Percentiles rank a stretch among this genome's conserved stretches.
These are phyloP conservation scores for Malus orientalis DNA, from an alignment of 306 rosid genomes.

Conservation along the genomic window DNA sequence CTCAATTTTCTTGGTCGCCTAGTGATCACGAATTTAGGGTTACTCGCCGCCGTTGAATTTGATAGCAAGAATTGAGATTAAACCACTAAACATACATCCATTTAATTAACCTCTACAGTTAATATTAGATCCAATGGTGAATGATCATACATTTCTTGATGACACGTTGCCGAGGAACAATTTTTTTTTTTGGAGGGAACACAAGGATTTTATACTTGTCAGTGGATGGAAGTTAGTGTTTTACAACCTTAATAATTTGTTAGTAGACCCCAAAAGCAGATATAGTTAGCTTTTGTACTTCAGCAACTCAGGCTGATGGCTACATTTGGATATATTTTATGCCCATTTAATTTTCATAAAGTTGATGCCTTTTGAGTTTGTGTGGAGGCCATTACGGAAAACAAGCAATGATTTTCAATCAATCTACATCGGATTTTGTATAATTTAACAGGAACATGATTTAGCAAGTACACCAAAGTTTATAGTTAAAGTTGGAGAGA, in stretches of 20 bases:
- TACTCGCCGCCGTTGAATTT: no score
- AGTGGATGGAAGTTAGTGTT: slow-evolving; percentile 4
- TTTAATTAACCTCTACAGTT: neutral
- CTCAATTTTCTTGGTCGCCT: neutral
- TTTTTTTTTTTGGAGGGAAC: no score
- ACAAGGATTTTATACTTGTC: neutral
- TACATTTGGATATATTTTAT: neutral
- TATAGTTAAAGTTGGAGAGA: neutral
- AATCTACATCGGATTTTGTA: neutral
- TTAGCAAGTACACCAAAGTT: slow-evolving; percentile 5
- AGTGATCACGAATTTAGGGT: no score
- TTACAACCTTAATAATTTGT: neutral
- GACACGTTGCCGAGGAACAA: no score
- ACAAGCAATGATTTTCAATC: neutral
- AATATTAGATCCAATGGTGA: no score
- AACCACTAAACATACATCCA: no score
- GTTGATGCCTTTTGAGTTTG: slow-evolving; percentile 27
- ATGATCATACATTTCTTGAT: neutral
- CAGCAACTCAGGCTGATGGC: slow-evolving; percentile 18
- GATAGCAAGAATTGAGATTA: neutral
- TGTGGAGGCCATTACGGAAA: slow-evolving; percentile 14
- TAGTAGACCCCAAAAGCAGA: slow-evolving; percentile 2
- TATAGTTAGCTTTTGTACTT: slow-evolving; percentile 8
- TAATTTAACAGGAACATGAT: neutral
- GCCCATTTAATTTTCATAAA: slow-evolving; percentile 31